These are phyloP conservation scores for Botrytis elliptica DNA, from an alignment of 2,329 filamentous ascomycete genomes.

Conservation along the genomic window DNA sequence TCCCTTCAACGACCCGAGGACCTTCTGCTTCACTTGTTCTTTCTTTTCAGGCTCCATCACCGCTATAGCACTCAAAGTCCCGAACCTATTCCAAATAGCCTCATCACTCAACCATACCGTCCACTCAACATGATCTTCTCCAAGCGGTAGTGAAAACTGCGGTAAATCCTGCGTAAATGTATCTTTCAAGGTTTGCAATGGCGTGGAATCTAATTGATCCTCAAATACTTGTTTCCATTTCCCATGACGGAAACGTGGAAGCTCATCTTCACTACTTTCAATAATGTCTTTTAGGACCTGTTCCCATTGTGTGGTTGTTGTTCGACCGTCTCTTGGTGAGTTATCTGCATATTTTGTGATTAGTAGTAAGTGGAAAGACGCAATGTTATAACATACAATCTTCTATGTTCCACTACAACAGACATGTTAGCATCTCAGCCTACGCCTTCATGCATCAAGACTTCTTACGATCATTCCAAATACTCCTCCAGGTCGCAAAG, in stretches of 20 bases:
- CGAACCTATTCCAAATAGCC: conserved; percentile 61
- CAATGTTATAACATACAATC: conserved; percentile 53
- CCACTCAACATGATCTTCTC: conserved; percentile 56
- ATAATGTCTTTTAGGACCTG: conserved; percentile 59
- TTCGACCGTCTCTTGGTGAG: conserved; percentile 53
- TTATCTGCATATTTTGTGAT: conserved; percentile 52
- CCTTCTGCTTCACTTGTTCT: conserved; percentile 48
- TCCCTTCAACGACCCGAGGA: conserved; percentile 54
- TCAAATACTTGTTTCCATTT: conserved; percentile 66
- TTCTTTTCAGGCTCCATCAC: conserved; percentile 52
- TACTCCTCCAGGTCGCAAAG: conserved; percentile 58
- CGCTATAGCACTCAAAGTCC: conserved; percentile 67
- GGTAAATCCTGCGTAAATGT: conserved; percentile 44
- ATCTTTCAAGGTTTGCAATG: conserved; percentile 50
- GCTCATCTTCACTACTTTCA: conserved; percentile 54
- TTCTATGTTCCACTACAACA: conserved; percentile 63
- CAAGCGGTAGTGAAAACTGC: conserved; percentile 60
- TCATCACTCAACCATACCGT: conserved; percentile 58
- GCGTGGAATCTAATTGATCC: conserved; percentile 52
- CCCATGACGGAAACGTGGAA: conserved; percentile 63
- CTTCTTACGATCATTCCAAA: conserved; percentile 56
- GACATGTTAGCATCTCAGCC: conserved; percentile 5
- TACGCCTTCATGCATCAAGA: neutral
- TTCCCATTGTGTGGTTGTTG: conserved; percentile 60
- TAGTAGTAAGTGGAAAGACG: conserved; percentile 19